Evolutionary conservation across 2,329 filamentous ascomycete species (phyloP).

Genomic region (Nectriaceae sp.): DNA sequence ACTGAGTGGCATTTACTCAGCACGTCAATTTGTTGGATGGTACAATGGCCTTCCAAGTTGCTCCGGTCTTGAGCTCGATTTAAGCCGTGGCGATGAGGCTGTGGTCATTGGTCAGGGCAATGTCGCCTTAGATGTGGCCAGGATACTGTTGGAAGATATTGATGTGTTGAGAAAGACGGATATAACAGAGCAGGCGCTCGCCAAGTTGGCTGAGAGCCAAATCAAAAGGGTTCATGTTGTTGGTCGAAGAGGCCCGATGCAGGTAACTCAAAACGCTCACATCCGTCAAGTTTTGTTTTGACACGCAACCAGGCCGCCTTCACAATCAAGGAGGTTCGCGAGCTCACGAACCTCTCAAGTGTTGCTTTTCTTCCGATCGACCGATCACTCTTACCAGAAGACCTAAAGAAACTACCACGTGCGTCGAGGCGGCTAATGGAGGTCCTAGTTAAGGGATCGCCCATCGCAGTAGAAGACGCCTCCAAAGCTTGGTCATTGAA

Average conservation of each 20-base stretch:
- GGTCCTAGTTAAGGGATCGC: constrained; percentile 75
- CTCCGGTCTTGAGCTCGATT: constrained; percentile 68
- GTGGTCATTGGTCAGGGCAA: constrained; percentile 94
- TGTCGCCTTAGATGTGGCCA: constrained; percentile 89
- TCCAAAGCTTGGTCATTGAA: constrained; percentile 79
- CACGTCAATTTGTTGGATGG: constrained; percentile 94
- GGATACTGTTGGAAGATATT: constrained; percentile 78
- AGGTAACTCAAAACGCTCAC: constrained; percentile 51
- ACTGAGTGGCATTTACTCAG: constrained; percentile 78
- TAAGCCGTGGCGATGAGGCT: constrained; percentile 76
- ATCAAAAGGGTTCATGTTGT: constrained; percentile 84
- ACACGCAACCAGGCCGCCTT: constrained; percentile 66
- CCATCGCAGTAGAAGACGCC: constrained; percentile 47
- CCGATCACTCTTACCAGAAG: constrained; percentile 63
- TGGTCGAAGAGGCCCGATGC: constrained; percentile 84
- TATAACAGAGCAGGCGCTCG: constrained; percentile 82
- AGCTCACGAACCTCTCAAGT: constrained; percentile 75
- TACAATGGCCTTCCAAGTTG: constrained; percentile 94
- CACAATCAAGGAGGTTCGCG: constrained; percentile 91
- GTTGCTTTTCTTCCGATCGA: constrained; percentile 74
- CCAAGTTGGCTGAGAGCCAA: constrained; percentile 69
- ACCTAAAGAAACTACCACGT: constrained; percentile 71
- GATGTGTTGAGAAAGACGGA: constrained; percentile 78
- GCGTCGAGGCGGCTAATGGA: constrained; percentile 78
- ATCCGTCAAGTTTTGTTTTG: neutral